Percentiles rank a stretch among this genome's conserved stretches.
These are phyloP conservation scores for Pseudozyma thailandica DNA, from an alignment of 1,284 basidiomycete genomes.

Conservation along the genomic window DNA sequence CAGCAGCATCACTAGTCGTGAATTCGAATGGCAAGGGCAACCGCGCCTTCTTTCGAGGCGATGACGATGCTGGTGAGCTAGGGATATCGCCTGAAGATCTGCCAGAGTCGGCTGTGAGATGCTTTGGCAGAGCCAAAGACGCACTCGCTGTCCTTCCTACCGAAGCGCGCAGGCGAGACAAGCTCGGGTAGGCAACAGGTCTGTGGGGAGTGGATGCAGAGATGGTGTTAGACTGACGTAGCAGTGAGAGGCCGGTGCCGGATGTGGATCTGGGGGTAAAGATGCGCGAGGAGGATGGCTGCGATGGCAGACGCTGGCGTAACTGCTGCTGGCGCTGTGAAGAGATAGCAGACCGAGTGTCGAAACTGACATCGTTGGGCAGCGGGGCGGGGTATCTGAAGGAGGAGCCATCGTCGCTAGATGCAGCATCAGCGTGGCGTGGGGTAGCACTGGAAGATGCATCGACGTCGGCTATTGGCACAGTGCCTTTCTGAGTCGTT, in stretches of 20 bases:
- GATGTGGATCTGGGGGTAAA: slow-evolving; percentile 38
- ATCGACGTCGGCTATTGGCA: slow-evolving; percentile 5
- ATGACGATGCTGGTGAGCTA: slow-evolving; percentile 35
- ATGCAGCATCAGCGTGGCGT: slow-evolving; percentile 10
- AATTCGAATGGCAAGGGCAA: slow-evolving; percentile 38
- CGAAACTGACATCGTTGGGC: slow-evolving; percentile 44
- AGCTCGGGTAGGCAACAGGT: slow-evolving; percentile 39
- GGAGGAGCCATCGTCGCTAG: slow-evolving; percentile 33
- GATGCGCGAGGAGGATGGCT: slow-evolving; percentile 30
- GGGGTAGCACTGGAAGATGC: slow-evolving; percentile 17
- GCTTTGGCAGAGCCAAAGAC: slow-evolving; percentile 29
- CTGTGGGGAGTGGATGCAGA: slow-evolving; percentile 33
- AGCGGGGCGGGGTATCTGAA: slow-evolving; percentile 31
- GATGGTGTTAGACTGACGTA: slow-evolving; percentile 21
- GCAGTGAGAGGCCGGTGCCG: slow-evolving; percentile 24
- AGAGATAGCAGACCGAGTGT: slow-evolving; percentile 28
- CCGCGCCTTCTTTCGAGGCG: slow-evolving; percentile 42
- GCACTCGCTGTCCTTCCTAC: slow-evolving; percentile 23
- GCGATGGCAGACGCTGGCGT: slow-evolving; percentile 19
- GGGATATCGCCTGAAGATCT: slow-evolving; percentile 31
- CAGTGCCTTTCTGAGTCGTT: slow-evolving; percentile 14
- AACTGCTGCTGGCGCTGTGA: slow-evolving; percentile 12
- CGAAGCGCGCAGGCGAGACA: slow-evolving; percentile 43
- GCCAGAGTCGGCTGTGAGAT: slow-evolving; percentile 14
- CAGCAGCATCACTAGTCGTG: slow-evolving; percentile 19